Evolutionary conservation across 1,284 basidiomycete species (phyloP).

Genomic region (Boletus sp.): DNA sequence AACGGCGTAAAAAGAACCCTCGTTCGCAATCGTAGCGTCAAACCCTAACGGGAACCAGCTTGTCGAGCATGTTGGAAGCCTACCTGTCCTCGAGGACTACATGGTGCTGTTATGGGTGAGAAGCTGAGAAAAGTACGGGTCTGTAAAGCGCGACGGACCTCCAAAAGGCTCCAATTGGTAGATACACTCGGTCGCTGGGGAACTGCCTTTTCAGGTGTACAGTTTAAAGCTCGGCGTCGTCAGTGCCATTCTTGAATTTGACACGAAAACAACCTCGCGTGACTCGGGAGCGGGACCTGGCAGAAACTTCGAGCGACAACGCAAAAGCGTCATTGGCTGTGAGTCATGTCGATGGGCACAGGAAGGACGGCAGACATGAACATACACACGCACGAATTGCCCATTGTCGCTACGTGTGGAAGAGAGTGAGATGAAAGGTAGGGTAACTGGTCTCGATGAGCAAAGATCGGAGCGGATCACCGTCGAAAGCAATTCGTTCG

Average conservation of each 20-base stretch:
- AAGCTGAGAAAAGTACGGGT: not conserved
- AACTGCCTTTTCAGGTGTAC: constrained; percentile 58
- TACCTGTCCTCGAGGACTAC: constrained; percentile 57
- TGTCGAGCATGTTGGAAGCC: constrained; percentile 54
- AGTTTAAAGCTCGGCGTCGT: constrained; percentile 49
- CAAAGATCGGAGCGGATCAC: constrained; percentile 73
- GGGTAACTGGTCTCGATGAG: constrained; percentile 77
- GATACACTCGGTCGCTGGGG: constrained; percentile 71
- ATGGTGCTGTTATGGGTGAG: constrained; percentile 44
- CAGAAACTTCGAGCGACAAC: constrained; percentile 74
- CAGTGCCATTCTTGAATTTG: constrained; percentile 82
- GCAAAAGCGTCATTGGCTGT: constrained; percentile 78
- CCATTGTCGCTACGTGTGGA: constrained; percentile 59
- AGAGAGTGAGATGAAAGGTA: constrained; percentile 84
- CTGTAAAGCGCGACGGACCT: constrained; percentile 42
- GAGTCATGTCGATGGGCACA: not conserved
- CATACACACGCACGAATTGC: constrained; percentile 58
- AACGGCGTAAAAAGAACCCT: constrained; percentile 19
- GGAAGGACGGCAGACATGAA: not conserved
- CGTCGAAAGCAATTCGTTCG: constrained; percentile 72
- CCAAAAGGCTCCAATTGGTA: constrained; percentile 69
- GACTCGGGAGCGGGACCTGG: constrained; percentile 66
- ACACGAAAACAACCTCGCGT: constrained; percentile 77
- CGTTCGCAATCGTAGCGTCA: constrained; percentile 24
- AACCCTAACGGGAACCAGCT: constrained; percentile 36